Conservation (phyloP, 306 rosid species). For the Rosa chinensis region DNA sequence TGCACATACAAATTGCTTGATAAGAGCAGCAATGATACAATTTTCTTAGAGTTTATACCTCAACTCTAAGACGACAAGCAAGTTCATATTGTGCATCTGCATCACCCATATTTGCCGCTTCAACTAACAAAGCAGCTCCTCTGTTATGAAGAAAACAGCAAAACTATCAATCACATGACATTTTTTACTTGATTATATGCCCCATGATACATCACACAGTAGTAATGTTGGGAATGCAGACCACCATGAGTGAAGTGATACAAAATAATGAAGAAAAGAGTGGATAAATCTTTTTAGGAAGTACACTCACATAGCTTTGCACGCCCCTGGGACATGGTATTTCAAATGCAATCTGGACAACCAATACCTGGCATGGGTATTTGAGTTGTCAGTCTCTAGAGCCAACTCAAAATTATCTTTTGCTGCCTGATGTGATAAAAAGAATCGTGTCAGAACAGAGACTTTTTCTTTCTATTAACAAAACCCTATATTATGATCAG, state of each 20-base stretch:
- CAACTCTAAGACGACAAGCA: slow-evolving; percentile 79
- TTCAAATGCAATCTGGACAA: slow-evolving; percentile 83
- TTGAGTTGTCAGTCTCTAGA: slow-evolving; percentile 81
- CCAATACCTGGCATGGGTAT: slow-evolving; percentile 89
- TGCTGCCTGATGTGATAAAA: slow-evolving; percentile 52
- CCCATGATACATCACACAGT: slow-evolving; percentile 1
- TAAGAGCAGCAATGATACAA: neutral
- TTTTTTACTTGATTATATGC: neutral
- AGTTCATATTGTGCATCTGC: slow-evolving; percentile 84
- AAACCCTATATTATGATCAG: neutral
- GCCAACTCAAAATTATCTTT: slow-evolving; percentile 95
- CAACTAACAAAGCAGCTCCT: slow-evolving; percentile 84
- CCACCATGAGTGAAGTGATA: slow-evolving; percentile 13
- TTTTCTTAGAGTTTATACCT: slow-evolving; percentile 36
- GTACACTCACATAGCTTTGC: slow-evolving; percentile 67
- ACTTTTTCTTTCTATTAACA: neutral
- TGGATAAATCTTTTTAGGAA: neutral
- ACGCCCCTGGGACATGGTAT: slow-evolving; percentile 83
- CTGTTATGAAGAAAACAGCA: slow-evolving; percentile 37
- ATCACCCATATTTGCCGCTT: slow-evolving; percentile 96
- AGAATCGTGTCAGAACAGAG: neutral
- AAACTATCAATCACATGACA: neutral
- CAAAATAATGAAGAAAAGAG: neutral
- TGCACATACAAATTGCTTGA: neutral
- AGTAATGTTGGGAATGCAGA: slow-evolving; percentile 12